Evolutionary conservation across 352 stramenopile species (phyloP).

Genomic region (Pythium volutum): DNA sequence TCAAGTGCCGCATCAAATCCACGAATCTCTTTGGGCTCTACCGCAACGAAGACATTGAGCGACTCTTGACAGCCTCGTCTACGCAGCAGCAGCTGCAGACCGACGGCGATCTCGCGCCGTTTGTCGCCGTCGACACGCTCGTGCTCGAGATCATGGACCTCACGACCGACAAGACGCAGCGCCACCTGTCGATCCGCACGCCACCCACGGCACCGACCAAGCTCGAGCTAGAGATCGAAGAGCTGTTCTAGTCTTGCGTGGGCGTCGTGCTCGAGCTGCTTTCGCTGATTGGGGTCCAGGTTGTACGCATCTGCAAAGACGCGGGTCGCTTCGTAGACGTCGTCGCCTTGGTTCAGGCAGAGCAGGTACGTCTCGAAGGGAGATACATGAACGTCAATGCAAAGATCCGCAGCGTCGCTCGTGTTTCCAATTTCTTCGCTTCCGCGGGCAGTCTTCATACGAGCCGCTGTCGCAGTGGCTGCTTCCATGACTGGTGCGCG

Average conservation of each 20-base stretch:
- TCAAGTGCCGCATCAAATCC: conserved; percentile 73
- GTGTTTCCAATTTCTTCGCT: not conserved
- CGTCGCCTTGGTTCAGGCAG: conserved; percentile 28
- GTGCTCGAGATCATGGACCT: conserved; percentile 72
- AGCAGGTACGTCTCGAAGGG: conserved; percentile 41
- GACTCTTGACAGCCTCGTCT: conserved; percentile 28
- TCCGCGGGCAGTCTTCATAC: not conserved
- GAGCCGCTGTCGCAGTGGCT: not conserved
- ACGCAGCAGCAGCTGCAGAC: conserved; percentile 3
- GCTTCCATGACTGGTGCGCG: not conserved
- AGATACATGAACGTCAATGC: conserved; percentile 33
- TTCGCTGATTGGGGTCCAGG: conserved; percentile 28
- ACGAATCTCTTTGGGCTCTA: conserved; percentile 66
- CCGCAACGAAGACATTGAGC: conserved; percentile 56
- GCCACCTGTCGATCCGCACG: conserved; percentile 48
- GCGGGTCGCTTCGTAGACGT: conserved; percentile 27
- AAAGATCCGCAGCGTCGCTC: conserved; percentile 7
- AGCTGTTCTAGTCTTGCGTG: conserved; percentile 57
- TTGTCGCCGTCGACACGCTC: conserved; percentile 59
- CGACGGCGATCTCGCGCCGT: conserved; percentile 32
- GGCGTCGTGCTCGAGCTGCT: conserved; percentile 32
- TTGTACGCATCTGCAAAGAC: conserved; percentile 30
- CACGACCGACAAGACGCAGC: conserved; percentile 50
- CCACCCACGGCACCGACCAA: conserved; percentile 33
- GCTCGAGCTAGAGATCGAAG: conserved; percentile 55